phyloP scores from a whole-genome alignment of 2,329 filamentous ascomycete genomes.

The Cladosporium cucumerinum region DNA sequence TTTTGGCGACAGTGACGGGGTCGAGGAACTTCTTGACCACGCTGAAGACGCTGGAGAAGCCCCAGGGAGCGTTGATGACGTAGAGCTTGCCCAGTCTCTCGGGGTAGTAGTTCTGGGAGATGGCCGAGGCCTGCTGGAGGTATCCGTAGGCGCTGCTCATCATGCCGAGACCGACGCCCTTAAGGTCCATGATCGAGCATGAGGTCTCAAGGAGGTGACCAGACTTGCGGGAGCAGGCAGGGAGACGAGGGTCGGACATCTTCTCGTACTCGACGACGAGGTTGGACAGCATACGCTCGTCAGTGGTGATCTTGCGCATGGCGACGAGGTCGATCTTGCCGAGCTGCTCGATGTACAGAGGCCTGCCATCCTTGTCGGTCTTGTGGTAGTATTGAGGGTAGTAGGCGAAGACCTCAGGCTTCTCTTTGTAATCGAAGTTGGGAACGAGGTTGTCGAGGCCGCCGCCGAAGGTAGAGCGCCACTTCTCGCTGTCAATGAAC shows the following conservation, averaged over 20 bases:
- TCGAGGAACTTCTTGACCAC: constrained; percentile 93
- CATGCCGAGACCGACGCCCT: constrained; percentile 82
- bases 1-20: constrained; percentile 94
- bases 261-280: constrained; percentile 98
- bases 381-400: constrained; percentile 99
- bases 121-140: constrained; percentile 75
- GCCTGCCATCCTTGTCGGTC: constrained; percentile 89
- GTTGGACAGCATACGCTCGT: constrained; percentile 93
- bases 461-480: constrained; percentile 76
- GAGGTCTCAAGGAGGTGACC: constrained; percentile 92
- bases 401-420: constrained; percentile 77
- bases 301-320: constrained; percentile 89
- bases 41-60: constrained; percentile 80
- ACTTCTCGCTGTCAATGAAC: constrained; percentile 87
- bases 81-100: constrained; percentile 95
- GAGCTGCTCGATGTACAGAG: constrained; percentile 94
- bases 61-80: constrained; percentile 97
- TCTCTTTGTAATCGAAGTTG: constrained; percentile 84
- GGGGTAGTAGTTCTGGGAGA: constrained; percentile 99
- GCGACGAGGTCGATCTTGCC: constrained; percentile 86
- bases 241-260: constrained; percentile 85
- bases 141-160: constrained; percentile 83
- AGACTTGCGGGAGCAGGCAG: constrained; percentile 89
- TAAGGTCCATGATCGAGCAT: constrained; percentile 97
- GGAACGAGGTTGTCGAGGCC: constrained; percentile 74